A percentile compares a stretch with the other conserved stretches of the same genome.
These are phyloP conservation scores for Kodamaea jinghongensis DNA, from an alignment of 805 yeast genomes.

Conservation along the genomic window DNA sequence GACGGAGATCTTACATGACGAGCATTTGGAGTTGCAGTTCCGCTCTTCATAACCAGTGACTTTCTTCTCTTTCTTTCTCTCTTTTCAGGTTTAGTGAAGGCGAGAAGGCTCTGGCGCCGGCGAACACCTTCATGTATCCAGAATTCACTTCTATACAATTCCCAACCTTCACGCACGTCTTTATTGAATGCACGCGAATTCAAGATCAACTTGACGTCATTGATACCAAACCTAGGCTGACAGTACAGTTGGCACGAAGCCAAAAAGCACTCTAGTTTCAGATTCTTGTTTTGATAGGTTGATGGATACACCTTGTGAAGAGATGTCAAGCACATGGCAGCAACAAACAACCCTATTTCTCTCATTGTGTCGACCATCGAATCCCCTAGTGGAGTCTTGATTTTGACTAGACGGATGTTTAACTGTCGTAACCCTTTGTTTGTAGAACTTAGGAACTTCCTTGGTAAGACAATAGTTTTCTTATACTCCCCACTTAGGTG, in stretches of 20 bases:
- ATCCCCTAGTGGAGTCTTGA: constrained; percentile 38
- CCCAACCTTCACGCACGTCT: constrained; percentile 92
- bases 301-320: constrained; percentile 37
- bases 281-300: constrained; percentile 26
- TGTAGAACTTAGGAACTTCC: constrained; percentile 74
- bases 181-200: constrained; percentile 80
- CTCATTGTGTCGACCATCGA: constrained; percentile 33
- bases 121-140: constrained; percentile 84
- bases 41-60: constrained; percentile 5
- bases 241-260: constrained; percentile 42
- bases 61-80: constrained; percentile 38
- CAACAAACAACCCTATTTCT: constrained; percentile 31
- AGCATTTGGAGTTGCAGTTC: constrained; percentile 3
- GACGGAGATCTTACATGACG: constrained; percentile 2
- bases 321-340: constrained; percentile 26
- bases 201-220: constrained; percentile 76
- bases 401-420: constrained; percentile 73
- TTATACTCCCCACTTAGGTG: constrained; percentile 88
- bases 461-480: constrained; percentile 78
- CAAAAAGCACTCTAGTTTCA: constrained; percentile 38
- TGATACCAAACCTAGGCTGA: constrained; percentile 64
- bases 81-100: constrained; percentile 30
- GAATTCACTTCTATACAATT: constrained; percentile 84
- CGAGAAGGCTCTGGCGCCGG: constrained; percentile 40
- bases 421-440: constrained; percentile 87